Conservation (phyloP, 345 rosid species). For the Carallia brachiata region DNA sequence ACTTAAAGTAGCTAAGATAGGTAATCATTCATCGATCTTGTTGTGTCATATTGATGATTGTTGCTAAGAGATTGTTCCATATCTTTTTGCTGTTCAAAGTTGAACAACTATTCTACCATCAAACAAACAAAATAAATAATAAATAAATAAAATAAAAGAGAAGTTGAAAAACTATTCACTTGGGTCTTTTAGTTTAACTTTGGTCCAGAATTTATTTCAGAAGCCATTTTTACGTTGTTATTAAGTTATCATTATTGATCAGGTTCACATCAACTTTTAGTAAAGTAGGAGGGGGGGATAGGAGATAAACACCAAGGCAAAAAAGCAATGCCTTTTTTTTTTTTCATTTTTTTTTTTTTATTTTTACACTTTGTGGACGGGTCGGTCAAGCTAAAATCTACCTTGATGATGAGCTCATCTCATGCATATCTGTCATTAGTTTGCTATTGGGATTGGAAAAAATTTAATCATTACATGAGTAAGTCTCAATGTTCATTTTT, state of each 20-base stretch:
- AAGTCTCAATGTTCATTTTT: background rate
- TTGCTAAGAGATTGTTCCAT: too few relatives aligned
- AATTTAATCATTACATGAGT: background rate
- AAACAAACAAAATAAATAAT: too few relatives aligned
- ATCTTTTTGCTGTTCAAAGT: too few relatives aligned
- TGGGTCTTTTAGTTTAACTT: too few relatives aligned
- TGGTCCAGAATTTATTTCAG: background rate
- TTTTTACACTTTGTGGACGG: background rate
- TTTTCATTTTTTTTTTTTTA: background rate
- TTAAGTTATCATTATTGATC: background rate
- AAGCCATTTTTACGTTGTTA: background rate
- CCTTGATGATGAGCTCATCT: conserved; percentile 1
- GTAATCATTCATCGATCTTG: too few relatives aligned
- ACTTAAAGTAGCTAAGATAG: too few relatives aligned
- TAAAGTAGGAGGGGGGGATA: background rate
- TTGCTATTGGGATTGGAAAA: background rate
- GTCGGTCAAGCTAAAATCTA: background rate
- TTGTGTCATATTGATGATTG: too few relatives aligned
- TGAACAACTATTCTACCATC: too few relatives aligned
- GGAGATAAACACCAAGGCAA: background rate
- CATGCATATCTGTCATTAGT: background rate
- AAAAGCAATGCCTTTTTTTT: background rate
- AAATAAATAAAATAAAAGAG: too few relatives aligned
- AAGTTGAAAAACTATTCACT: too few relatives aligned
- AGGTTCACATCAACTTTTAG: background rate